Evolutionary conservation across 2,329 filamentous ascomycete species (phyloP).

Genomic region (Fusarium setosum): DNA sequence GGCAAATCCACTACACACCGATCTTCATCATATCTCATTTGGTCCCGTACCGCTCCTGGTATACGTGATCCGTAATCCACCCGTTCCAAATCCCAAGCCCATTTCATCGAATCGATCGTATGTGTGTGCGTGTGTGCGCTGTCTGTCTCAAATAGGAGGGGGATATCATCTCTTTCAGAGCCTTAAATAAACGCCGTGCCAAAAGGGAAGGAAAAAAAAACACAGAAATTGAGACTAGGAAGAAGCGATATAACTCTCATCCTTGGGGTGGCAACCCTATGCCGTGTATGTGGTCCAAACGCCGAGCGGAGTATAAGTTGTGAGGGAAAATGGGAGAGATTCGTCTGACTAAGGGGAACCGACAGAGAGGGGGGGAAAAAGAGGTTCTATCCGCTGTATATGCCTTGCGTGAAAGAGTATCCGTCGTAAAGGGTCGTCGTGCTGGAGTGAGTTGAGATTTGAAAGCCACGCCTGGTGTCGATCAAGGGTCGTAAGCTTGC

Average conservation of each 20-base stretch:
- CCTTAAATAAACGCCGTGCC: conserved; percentile 41
- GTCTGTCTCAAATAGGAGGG: conserved; percentile 36
- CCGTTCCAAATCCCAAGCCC: not conserved
- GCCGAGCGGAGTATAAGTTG: conserved; percentile 30
- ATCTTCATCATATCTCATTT: conserved; percentile 29
- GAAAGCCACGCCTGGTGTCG: not conserved
- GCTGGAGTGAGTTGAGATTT: not conserved
- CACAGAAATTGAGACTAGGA: not conserved
- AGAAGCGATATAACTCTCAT: conserved; percentile 19
- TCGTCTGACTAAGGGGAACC: not conserved
- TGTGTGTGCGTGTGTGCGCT: conserved; percentile 23
- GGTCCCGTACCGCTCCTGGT: conserved; percentile 6
- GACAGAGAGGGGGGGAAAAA: not conserved
- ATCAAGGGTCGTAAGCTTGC: not conserved
- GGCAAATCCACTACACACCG: conserved; percentile 1
- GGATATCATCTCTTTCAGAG: conserved; percentile 44
- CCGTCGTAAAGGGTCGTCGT: conserved; percentile 6
- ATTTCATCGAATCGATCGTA: conserved; percentile 25
- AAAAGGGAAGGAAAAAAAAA: conserved; percentile 10
- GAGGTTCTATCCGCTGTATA: conserved; percentile 12
- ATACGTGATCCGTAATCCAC: conserved; percentile 15
- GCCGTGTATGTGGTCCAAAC: conserved; percentile 31
- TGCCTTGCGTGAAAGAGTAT: conserved; percentile 2
- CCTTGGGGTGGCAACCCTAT: conserved; percentile 8
- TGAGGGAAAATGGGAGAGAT: not conserved